Evolutionary conservation across 805 yeast genomes (phyloP).

Genomic region (Debaryomyces maramus): DNA sequence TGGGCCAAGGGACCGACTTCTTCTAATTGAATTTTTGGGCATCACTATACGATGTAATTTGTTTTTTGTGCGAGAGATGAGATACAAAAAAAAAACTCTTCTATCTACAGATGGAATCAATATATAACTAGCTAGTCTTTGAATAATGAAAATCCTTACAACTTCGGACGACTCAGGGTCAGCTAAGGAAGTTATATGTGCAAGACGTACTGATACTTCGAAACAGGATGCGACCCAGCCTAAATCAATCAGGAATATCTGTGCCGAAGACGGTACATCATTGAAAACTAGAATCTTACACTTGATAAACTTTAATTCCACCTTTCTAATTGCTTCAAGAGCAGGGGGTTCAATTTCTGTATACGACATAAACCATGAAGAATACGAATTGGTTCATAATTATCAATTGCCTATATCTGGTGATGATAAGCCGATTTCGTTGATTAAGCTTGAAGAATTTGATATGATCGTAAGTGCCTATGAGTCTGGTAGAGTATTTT

Average conservation of each 20-base stretch:
- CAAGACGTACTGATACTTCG: conserved; percentile 78
- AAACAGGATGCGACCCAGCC: conserved; percentile 67
- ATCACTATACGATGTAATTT: neutral
- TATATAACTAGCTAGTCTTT: neutral
- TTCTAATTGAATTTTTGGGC: neutral
- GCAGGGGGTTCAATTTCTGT: conserved; percentile 43
- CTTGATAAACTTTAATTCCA: conserved; percentile 28
- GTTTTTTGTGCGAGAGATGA: neutral
- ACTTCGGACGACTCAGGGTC: conserved; percentile 70
- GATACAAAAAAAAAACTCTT: neutral
- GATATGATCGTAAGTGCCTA: conserved; percentile 45
- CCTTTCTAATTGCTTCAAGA: conserved; percentile 43
- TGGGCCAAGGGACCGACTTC: conserved; percentile 49
- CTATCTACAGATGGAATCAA: conserved; percentile 5
- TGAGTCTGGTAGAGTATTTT: conserved; percentile 43
- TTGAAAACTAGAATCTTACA: conserved; percentile 37
- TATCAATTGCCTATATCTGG: conserved; percentile 22
- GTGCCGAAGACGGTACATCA: conserved; percentile 26
- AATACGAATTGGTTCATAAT: conserved; percentile 36
- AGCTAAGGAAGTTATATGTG: conserved; percentile 62
- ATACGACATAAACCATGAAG: conserved; percentile 35
- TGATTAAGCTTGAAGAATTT: conserved; percentile 26
- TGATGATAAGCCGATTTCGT: conserved; percentile 33
- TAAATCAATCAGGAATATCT: conserved; percentile 45
- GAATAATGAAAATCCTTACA: conserved; percentile 57